Evolutionary conservation across 2,329 filamentous ascomycete genomes (phyloP), one percentile per base, ranked within the genome.

Genomic region (Hysterium pulicare): DNA sequence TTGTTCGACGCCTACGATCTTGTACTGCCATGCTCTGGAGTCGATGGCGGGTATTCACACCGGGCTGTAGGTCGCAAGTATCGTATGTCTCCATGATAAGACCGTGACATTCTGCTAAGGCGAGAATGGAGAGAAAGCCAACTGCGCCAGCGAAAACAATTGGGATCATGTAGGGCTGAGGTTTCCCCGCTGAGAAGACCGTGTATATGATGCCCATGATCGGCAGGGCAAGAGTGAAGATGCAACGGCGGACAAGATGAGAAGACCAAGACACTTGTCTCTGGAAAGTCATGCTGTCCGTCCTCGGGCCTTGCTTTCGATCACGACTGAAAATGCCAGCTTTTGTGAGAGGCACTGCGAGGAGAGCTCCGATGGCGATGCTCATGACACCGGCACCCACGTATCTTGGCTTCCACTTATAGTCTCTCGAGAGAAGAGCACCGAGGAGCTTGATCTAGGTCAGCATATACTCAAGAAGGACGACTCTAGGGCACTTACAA

Each of bases 61-160:
- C 83, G 2, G 84, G 81, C 51, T 86, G 84, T 3, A 90, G 72
- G 61, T 90, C 87, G 31, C 83, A 87, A n/a, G 82, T 86, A 60
- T 90, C 87, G 61, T 84, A 90, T 0, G 82, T 83, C 58, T 90
- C 86, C 86, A 90, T 90, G 59, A 90, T 77, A 23, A 90, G 69
- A 1, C 86, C 84, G 49, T 84, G 80, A 63, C 86, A 89, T 64
- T 90, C 86, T 2, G 86, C 79, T 34, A 88, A 82, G 1, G 84
- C 86, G 8, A 91, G 76, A 39, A 82, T 83, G 2, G 83, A 84
- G 4, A 89, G 69, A 53, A 87, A 87, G 0, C 84, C 85, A 11
- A 89, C 76, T 3, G 81, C 61, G 1, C 76, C 78, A 0, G 84
- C 82, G 51, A 89, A 82, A 2, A 83, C 59, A 3, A 82, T 81